phyloP scores from a whole-genome alignment of 495 filamentous ascomycete genomes.

The Tricharina praecox region DNA sequence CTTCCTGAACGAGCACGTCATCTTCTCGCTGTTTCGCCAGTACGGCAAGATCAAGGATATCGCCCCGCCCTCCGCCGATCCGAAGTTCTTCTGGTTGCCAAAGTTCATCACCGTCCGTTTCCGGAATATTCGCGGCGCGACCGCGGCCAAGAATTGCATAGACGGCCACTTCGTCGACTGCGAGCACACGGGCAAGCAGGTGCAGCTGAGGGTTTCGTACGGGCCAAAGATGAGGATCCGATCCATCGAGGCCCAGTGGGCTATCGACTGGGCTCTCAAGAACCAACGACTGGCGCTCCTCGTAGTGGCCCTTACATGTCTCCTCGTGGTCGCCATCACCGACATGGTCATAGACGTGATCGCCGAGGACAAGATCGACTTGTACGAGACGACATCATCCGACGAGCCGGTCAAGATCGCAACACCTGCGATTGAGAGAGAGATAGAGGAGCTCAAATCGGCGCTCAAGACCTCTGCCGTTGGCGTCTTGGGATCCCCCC shows the following conservation, averaged over 20 bases:
- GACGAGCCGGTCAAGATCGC: no score
- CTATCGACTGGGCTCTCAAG: slow-evolving; percentile 71
- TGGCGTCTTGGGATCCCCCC: slow-evolving; percentile 79
- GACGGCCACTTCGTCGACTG: slow-evolving; percentile 48
- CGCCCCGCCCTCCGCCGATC: slow-evolving; percentile 40
- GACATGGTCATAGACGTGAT: no score
- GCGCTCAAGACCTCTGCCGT: no score
- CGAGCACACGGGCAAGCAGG: slow-evolving; percentile 50
- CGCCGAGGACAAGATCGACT: no score
- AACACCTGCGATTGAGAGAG: no score
- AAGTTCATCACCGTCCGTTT: slow-evolving; percentile 68
- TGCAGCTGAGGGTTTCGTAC: slow-evolving; percentile 61
- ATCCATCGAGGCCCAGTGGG: slow-evolving; percentile 70
- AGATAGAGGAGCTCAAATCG: no score
- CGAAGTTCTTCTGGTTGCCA: slow-evolving; percentile 66
- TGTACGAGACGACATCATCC: no score
- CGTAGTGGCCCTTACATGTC: no score
- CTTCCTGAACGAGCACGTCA: slow-evolving; percentile 55
- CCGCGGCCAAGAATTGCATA: slow-evolving; percentile 83
- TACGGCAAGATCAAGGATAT: slow-evolving; percentile 85
- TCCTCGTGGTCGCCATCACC: no score
- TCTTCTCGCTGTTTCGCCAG: slow-evolving; percentile 69
- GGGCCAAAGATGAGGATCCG: slow-evolving; percentile 57
- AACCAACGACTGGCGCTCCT: no score
- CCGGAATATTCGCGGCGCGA: slow-evolving; percentile 41